Base-by-base conservation (phyloP, 257 asterid species). In the Fraxinus pennsylvanica region DNA sequence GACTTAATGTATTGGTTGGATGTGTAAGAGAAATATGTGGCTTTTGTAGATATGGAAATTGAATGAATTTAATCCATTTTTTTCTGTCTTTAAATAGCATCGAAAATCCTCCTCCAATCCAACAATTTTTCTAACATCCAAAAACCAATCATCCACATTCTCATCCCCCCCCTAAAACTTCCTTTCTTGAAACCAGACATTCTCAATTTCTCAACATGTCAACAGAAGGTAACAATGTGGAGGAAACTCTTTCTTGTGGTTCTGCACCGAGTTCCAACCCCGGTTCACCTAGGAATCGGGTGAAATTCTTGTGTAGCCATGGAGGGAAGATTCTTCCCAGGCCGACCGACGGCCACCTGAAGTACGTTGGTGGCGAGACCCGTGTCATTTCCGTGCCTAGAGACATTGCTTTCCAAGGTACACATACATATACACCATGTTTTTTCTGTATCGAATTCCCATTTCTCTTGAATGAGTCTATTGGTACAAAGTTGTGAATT, bases 361-460 rank as follows among this genome's bases (percentile, higher is more conserved):
- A 91, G 77, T 94, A 94, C 22, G 89, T 90, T 5, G 98, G 98
- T n/a, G 97, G 98, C 9, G 96, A 94, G 85, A 94, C 98, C 41
- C 95, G 98, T 9, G 89, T 94, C 71, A 87, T 92, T 54, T 88
- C 97, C 2, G 91, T 89, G 32, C 85, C 90, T 27, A 79, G 85
- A 17, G 89, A 91, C 57, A 88, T 91, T 57, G 78, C 87, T 74
- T 89, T 88, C 83, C 88, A 76, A 75, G 96, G 98, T 87, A 80
- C 15, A 70, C 10, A 5, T 38, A 38, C 2, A 1, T 14, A 4
- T 30, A 35, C 22, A 22, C 29, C 43, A 2, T 47, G 14, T 72
- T 71, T 39, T 32, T 15, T 9, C 43, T 17, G 2, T 9, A 63
- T 63, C 35, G 3, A 9, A 61, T 22, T n/a, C 12, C 30, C 35